Evolutionary conservation across 2,329 filamentous ascomycete genomes (phyloP), one percentile per base, ranked within the genome.

Genomic region (Pseudocercospora musae): DNA sequence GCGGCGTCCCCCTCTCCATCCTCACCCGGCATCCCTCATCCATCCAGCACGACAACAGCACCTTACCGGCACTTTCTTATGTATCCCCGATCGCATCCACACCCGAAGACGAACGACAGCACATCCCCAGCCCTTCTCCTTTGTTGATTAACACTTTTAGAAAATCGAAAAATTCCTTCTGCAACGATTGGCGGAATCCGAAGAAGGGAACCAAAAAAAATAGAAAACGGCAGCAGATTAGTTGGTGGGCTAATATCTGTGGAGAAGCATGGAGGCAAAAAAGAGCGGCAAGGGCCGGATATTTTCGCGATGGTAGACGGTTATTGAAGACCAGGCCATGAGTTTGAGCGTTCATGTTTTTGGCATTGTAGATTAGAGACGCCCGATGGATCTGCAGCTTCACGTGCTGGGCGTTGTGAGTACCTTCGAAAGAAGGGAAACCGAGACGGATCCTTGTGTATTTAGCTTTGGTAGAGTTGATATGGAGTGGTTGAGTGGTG

Each of bases 371-470:
- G 52, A n/a, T 20, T 27, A 31, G 21, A 21, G 52, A 37, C 52
- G 52, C 52, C 52, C 52, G 52, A 54, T 54, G 52, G 52, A 54
- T 54, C 52, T 20, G 52, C 52, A 54, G 52, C 52, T 54, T 54
- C 52, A 23, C 52, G 52, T 54, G 52, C 52, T 54, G 52, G 52
- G 52, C 52, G 52, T 54, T 54, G 52, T 54, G 52, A 54, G 52
- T 54, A 54, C 29, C 49, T 53, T 53, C 27, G 49, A 11, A 29
- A 18, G 27, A 37, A 25, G 52, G 29, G 52, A 54, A 54, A 54
- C 52, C 52, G 31, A 54, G 52, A 40, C 52, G 31, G 52, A 54
- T 54, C 31, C 29, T 40, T 6, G 5, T 40, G 37, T 40, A 40
- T 18, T 18, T 40, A 40, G 15, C 15, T 40, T 18, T 13, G 29